These are phyloP conservation scores for Coccomyxa sp. DNA, from an alignment of 139 green algal genomes.

Conservation along the genomic window DNA sequence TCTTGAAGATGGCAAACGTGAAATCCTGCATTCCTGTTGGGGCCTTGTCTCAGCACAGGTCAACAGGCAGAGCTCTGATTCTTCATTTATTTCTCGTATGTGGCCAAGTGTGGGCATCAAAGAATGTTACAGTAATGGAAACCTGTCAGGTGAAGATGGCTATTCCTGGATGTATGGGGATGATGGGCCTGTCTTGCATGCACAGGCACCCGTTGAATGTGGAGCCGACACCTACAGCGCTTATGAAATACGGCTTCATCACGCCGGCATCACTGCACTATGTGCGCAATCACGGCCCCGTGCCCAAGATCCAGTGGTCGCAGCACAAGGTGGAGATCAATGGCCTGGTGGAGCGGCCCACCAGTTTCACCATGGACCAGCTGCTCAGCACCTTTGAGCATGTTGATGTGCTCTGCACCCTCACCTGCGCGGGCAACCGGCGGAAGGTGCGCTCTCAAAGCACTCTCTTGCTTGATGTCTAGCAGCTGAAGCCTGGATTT, in stretches of 20 bases:
- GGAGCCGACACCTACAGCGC: constrained; percentile 77
- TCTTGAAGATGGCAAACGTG: background rate
- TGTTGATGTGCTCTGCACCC: constrained; percentile 73
- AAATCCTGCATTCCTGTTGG: background rate
- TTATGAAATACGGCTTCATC: constrained; percentile 78
- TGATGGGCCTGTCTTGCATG: background rate
- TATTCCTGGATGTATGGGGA: background rate
- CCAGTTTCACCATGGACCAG: constrained; percentile 86
- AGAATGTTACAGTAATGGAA: background rate
- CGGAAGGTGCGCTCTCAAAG: constrained; percentile 57
- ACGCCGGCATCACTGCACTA: constrained; percentile 82
- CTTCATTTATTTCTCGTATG: background rate
- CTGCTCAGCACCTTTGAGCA: constrained; percentile 64
- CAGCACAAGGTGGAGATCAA: constrained; percentile 62
- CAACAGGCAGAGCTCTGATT: background rate
- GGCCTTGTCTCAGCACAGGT: background rate
- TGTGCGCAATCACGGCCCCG: constrained; percentile 82
- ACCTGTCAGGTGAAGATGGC: background rate
- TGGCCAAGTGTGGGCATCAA: background rate
- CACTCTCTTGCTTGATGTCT: no score
- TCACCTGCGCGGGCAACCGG: constrained; percentile 71
- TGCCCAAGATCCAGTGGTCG: constrained; percentile 56
- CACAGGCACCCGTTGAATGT: constrained; percentile 91
- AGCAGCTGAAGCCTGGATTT: no score
- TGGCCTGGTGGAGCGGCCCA: constrained; percentile 70